Evolutionary conservation across 2,329 filamentous ascomycete genomes (phyloP).

Genomic region (Ceratocystis destructans): DNA sequence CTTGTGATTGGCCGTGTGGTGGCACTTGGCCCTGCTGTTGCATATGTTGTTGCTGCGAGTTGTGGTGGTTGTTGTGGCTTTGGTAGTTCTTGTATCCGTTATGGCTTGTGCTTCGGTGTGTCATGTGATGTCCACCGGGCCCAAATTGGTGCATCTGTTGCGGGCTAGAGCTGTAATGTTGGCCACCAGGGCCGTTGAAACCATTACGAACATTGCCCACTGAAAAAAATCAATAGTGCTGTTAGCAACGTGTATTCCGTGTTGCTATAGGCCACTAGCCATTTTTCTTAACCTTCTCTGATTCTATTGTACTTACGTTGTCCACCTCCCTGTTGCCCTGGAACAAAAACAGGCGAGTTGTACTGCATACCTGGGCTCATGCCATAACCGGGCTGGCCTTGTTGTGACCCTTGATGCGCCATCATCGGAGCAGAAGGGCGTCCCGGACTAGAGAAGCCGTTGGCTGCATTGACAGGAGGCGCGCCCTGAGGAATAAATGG

Average conservation of each 20-base stretch:
- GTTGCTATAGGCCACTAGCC: constrained; percentile 9
- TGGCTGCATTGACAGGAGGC: constrained; percentile 44
- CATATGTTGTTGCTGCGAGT: constrained; percentile 8
- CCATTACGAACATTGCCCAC: constrained; percentile 44
- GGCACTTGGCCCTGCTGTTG: background rate
- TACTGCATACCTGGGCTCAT: constrained; percentile 65
- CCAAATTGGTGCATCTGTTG: constrained; percentile 52
- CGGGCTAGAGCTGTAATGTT: constrained; percentile 52
- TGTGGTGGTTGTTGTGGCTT: constrained; percentile 16
- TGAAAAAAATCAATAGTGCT: constrained; percentile 24
- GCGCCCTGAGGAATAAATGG: constrained; percentile 50
- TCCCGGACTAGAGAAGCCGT: constrained; percentile 79
- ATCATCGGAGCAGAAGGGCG: constrained; percentile 74
- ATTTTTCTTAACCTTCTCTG: background rate
- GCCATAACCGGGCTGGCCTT: constrained; percentile 65
- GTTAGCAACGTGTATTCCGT: constrained; percentile 4
- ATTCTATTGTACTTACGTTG: constrained; percentile 48
- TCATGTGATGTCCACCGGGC: constrained; percentile 23
- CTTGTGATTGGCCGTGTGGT: background rate
- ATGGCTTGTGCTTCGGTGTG: constrained; percentile 17
- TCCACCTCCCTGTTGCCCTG: constrained; percentile 48
- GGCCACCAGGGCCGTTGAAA: constrained; percentile 44
- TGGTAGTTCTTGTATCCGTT: constrained; percentile 19
- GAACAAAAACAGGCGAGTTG: constrained; percentile 58
- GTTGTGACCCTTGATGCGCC: constrained; percentile 87